Conservation (phyloP, 495 filamentous ascomycete species). For the Halenospora varia region DNA sequence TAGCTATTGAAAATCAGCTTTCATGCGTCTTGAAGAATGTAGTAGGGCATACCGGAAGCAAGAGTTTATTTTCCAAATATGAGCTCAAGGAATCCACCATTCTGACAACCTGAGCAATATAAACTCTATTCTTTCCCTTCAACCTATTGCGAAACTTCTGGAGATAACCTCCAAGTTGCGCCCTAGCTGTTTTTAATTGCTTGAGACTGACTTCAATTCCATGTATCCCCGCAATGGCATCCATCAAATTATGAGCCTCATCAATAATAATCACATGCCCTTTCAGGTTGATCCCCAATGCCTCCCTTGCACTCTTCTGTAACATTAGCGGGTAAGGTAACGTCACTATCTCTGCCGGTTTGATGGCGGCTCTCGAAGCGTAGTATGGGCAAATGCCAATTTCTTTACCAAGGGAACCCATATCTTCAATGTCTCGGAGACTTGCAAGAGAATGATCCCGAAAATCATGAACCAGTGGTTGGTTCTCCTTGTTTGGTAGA, state of each 20-base stretch:
- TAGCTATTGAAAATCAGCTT: slow-evolving; percentile 8
- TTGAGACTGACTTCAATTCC: slow-evolving; percentile 69
- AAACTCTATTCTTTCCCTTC: slow-evolving; percentile 89
- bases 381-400: slow-evolving; percentile 93
- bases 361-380: slow-evolving; percentile 77
- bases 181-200: slow-evolving; percentile 67
- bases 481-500: slow-evolving; percentile 71
- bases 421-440: slow-evolving; percentile 90
- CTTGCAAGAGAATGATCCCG: slow-evolving; percentile 84
- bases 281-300: slow-evolving; percentile 79
- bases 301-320: slow-evolving; percentile 85
- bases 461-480: slow-evolving; percentile 70
- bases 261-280: slow-evolving; percentile 90
- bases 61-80: slow-evolving; percentile 52
- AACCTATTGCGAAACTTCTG: slow-evolving; percentile 82
- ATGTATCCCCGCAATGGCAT: slow-evolving; percentile 84
- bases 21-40: neutral
- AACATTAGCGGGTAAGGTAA: slow-evolving; percentile 89
- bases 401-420: slow-evolving; percentile 70
- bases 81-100: slow-evolving; percentile 71
- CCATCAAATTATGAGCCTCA: slow-evolving; percentile 97
- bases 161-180: slow-evolving; percentile 75
- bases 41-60: slow-evolving; percentile 31
- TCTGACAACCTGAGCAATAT: slow-evolving; percentile 80
- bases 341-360: slow-evolving; percentile 87